Evolutionary conservation across 2,329 filamentous ascomycete species (phyloP), one percentile per base, ranked within the genome.

Genomic region (Cladorrhinum sp.): DNA sequence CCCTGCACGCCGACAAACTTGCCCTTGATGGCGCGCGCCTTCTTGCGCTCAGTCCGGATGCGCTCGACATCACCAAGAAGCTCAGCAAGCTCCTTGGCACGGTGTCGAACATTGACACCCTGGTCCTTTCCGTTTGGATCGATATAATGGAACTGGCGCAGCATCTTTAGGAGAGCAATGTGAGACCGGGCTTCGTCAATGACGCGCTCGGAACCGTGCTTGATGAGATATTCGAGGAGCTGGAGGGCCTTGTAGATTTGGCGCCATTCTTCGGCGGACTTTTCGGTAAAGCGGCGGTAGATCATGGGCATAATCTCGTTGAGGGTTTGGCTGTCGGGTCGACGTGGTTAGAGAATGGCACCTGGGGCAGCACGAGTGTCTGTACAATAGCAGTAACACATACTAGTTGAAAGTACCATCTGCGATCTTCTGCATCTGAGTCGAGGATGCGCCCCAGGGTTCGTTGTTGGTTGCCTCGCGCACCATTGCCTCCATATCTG

Each of bases 271-370:
- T 99, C 95, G 59, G 95, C 93, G 7, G 92, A 85, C 81, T 99
- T 99, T 75, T 99, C 95, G 63, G 95, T 99, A 76, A 99, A 99
- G 66, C 95, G 91, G 72, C 96, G 95, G 81, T 99, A 99, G 73
- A 99, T 96, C 92, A 99, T 95, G 67, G 95, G 95, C 95, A 99
- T 99, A 74, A 99, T 98, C 77, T 99, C 95, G 76, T 98, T 98
- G 60, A 99, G 86, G 56, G 93, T 86, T 86, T 96, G 92, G 75
- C 93, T 97, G 72, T 55, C 29, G 45, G 55, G 54, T 12, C 23
- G 45, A 23, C 29, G 45, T 24, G 27, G 58, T n/a, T 13, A 36
- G 18, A 25, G 45, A 6, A 55, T 62, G 69, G 63, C 68, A 64
- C 38, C 61, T 24, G 32, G 23, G 55, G n/a, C n/a, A n/a, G 13